Conservation (phyloP, 164 flowering plant genomes). For the Amborella trichopoda region DNA sequence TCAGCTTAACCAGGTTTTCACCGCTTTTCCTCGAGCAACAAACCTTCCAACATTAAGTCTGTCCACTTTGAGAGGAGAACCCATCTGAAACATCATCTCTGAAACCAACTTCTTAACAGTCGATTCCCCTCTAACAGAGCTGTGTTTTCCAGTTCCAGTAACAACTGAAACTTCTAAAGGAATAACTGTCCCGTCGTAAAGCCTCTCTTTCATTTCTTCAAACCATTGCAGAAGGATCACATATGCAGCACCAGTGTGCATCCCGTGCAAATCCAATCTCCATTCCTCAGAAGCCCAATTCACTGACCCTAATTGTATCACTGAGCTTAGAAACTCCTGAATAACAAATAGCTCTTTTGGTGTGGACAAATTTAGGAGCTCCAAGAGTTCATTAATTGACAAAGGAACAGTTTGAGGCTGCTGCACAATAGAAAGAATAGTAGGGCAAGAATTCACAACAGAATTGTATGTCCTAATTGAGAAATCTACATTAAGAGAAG, state of each 20-base stretch:
- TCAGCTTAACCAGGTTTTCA: slow-evolving; percentile 45
- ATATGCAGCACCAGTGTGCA: slow-evolving; percentile 66
- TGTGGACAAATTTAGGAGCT: no score
- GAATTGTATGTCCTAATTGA: slow-evolving; percentile 72
- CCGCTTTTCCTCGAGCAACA: slow-evolving; percentile 49
- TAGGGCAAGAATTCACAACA: slow-evolving; percentile 63
- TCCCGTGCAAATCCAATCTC: slow-evolving; percentile 87
- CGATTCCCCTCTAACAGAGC: slow-evolving; percentile 51
- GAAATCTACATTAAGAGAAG: slow-evolving; percentile 17
- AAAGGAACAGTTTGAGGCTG: slow-evolving; percentile 29
- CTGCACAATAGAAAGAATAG: slow-evolving; percentile 26
- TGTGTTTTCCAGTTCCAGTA: slow-evolving; percentile 83
- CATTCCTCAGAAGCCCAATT: slow-evolving; percentile 38
- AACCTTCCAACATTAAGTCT: slow-evolving; percentile 62
- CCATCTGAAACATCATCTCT: slow-evolving; percentile 34
- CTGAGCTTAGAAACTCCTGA: slow-evolving; percentile 31
- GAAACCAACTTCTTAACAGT: slow-evolving; percentile 54
- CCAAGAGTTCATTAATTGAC: slow-evolving; percentile 34
- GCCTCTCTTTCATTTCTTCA: slow-evolving; percentile 31
- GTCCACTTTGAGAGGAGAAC: slow-evolving; percentile 57
- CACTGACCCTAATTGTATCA: slow-evolving; percentile 38
- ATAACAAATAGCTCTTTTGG: slow-evolving; percentile 47
- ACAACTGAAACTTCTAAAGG: slow-evolving; percentile 55
- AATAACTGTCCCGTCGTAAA: slow-evolving; percentile 10
- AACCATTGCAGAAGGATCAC: slow-evolving; percentile 74